A percentile compares a stretch with the other conserved stretches of the same genome.
phyloP scores from a whole-genome alignment of 129 eudicot species.

The Tanacetum coccineum region DNA sequence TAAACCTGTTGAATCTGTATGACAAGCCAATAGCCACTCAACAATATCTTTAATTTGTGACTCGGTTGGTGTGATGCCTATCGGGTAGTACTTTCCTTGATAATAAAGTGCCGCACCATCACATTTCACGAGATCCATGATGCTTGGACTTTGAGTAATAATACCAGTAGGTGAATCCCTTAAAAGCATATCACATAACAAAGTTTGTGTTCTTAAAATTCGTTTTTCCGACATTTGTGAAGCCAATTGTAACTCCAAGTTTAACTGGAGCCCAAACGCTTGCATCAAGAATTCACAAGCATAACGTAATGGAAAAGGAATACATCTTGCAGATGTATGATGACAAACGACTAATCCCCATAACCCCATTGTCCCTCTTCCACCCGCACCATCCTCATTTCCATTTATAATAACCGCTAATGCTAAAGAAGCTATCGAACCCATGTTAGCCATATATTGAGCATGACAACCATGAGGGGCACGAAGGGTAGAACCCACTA shows the following conservation, averaged over 20 bases:
- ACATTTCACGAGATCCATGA: conserved; percentile 93
- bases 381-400: conserved; percentile 56
- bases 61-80: conserved; percentile 86
- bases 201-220: conserved; percentile 78
- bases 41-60: conserved; percentile 80
- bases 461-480: conserved; percentile 99
- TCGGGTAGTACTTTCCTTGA: conserved; percentile 66
- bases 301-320: conserved; percentile 85
- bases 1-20: conserved; percentile 84
- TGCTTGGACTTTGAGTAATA: conserved; percentile 86
- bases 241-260: conserved; percentile 79
- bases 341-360: conserved; percentile 99
- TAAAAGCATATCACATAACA: conserved; percentile 89
- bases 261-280: conserved; percentile 89
- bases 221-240: conserved; percentile 71
- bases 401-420: conserved; percentile 88
- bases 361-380: conserved; percentile 60
- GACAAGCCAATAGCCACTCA: conserved; percentile 73
- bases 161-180: conserved; percentile 85
- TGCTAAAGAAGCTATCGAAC: conserved; percentile 87
- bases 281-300: conserved; percentile 98
- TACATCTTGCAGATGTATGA: conserved; percentile 77
- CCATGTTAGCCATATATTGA: conserved; percentile 98
- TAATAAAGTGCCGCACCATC: conserved; percentile 88
- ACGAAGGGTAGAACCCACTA: conserved; percentile 90